Evolutionary conservation across 371 early-diverging fungal species (phyloP), one percentile per base, ranked within the genome.

Genomic region (Caulochytrium protostelioides): DNA sequence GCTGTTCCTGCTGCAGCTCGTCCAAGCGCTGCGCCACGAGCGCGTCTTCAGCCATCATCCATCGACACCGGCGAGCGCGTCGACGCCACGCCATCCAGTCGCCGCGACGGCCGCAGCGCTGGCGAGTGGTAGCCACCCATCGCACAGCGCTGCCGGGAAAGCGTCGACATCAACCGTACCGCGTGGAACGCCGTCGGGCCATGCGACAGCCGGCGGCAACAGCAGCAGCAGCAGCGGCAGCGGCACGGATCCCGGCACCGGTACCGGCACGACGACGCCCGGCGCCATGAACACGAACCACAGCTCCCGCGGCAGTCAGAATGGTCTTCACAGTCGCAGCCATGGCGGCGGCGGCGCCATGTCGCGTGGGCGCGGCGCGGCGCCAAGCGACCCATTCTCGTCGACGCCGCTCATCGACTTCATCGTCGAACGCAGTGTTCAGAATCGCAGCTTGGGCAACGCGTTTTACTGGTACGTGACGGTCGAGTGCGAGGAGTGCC

Each of bases 11-110:
- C 51, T 91, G 18, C 97, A 95, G 46, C 68, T 95, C 0, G 97
- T 95, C 1, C 97, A 95, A 52, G 97, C 92, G n/a, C 57, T 95
- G 3, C 83, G 83, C 43, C 91, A 89, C 47, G 97, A 95, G 54
- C 52, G 49, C 24, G 19, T 30, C 13, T 22, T 33, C 19, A 34
- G 21, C 3, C 43, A 27, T 3, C 27, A 29, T n/a, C n/a, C n/a
- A 18, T 27, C 12, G 27, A n/a, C 27, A 27, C 12, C 27, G n/a
- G n/a, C n/a, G n/a, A n/a, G n/a, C n/a, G n/a, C n/a, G n/a, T n/a
- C n/a, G n/a, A n/a, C n/a, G n/a, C n/a, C n/a, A n/a, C n/a, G n/a
- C n/a, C n/a, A n/a, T n/a, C n/a, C n/a, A n/a, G n/a, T n/a, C n/a
- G n/a, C n/a, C n/a, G n/a, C n/a, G n/a, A n/a, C n/a, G n/a, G n/a